phyloP scores from a whole-genome alignment of 805 yeast species.

The Kluyveromyces aestuarii region DNA sequence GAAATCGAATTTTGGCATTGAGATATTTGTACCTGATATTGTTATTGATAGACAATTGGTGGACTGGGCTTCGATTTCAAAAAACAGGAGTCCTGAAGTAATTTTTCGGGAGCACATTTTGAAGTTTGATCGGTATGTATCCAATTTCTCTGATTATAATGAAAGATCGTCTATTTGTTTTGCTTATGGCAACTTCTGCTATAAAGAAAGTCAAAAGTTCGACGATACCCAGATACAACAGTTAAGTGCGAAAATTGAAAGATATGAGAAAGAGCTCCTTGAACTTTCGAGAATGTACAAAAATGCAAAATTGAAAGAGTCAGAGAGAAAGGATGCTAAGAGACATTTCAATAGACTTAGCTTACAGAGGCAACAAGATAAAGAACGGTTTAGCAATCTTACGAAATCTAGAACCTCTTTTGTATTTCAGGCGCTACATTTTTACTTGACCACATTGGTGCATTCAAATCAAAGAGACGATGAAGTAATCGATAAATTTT shows the following conservation, averaged over 20 bases:
- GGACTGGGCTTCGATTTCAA: conserved; percentile 64
- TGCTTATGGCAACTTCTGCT: conserved; percentile 66
- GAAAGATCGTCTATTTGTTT: conserved; percentile 42
- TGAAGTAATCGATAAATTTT: conserved; percentile 62
- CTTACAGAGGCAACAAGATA: conserved; percentile 41
- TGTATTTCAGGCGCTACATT: conserved; percentile 45
- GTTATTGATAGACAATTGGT: conserved; percentile 29
- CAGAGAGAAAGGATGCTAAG: conserved; percentile 45
- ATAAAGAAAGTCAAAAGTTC: conserved; percentile 44
- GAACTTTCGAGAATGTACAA: conserved; percentile 39
- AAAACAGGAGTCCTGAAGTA: conserved; percentile 53
- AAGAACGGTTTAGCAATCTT: conserved; percentile 35
- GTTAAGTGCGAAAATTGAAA: conserved; percentile 31
- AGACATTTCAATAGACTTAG: conserved; percentile 42
- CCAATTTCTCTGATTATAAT: conserved; percentile 12
- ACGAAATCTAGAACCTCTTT: conserved; percentile 33
- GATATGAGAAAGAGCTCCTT: conserved; percentile 39
- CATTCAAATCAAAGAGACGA: conserved; percentile 37
- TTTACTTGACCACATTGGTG: conserved; percentile 48
- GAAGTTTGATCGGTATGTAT: conserved; percentile 16
- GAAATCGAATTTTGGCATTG: not conserved
- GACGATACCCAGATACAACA: conserved; percentile 37
- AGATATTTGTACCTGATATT: not conserved
- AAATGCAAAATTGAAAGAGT: conserved; percentile 31
- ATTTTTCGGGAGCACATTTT: conserved; percentile 51